Conservation (phyloP, 352 stramenopile genomes). For the Phytopythium ostracodes region DNA sequence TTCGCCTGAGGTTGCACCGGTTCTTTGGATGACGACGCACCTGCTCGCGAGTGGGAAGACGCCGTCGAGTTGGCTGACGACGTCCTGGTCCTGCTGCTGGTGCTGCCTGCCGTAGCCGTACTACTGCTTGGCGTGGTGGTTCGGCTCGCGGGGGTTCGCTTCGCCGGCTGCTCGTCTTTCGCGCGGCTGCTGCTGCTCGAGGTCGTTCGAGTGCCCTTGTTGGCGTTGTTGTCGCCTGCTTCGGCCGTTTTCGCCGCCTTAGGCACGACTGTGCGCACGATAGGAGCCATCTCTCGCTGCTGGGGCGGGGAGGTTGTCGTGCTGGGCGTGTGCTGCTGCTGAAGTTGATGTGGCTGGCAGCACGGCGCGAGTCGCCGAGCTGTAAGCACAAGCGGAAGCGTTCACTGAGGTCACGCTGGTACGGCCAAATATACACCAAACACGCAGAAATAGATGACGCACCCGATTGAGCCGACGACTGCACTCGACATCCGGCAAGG, state of each 20-base stretch:
- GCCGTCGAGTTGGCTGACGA: not conserved
- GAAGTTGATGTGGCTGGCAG: not conserved
- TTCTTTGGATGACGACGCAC: not conserved
- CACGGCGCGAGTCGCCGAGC: not conserved
- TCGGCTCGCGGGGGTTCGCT: not conserved
- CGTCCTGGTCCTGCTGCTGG: not conserved
- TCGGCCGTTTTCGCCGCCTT: slow-evolving; percentile 1
- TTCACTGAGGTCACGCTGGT: not conserved
- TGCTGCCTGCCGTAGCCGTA: not conserved
- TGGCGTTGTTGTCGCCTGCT: slow-evolving; percentile 5
- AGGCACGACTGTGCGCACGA: slow-evolving; percentile 5
- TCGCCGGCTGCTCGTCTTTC: not conserved
- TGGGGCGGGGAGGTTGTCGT: not conserved
- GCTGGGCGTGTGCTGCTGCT: not conserved
- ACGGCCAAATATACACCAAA: not conserved
- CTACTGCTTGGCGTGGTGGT: not conserved
- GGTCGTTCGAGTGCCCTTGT: not conserved
- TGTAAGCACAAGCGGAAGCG: too few species aligned
- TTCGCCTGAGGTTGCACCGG: not conserved
- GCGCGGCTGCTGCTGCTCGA: slow-evolving; percentile 3
- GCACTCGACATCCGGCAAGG: not conserved
- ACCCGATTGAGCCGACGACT: not conserved
- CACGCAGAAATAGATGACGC: not conserved
- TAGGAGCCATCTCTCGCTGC: slow-evolving; percentile 3
- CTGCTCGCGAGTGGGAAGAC: not conserved